Evolutionary conservation across 2,329 filamentous ascomycete species (phyloP), one percentile per base, ranked within the genome.

Genomic region (Hypoxylon sp.): DNA sequence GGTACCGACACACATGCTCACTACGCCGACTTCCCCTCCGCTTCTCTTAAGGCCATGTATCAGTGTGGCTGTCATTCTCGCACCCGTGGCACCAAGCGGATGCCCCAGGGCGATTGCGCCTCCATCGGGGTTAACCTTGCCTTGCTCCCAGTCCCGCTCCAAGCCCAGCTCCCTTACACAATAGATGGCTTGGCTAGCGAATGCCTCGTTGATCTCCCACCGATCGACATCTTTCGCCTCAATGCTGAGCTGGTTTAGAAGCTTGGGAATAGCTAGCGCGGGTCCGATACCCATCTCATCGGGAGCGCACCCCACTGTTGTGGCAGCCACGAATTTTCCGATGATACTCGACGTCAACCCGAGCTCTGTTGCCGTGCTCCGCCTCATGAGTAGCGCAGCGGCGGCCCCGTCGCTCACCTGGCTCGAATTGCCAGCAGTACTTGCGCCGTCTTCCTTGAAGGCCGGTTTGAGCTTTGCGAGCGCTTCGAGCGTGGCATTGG

Each of bases 261-360:
- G 83, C 76, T 90, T 91, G 5, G 94, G 94, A 54, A 97, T 95
- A 0, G 93, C 94, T 26, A 97, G 75, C 0, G 93, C 93, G 0
- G 95, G 94, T 0, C 95, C 94, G 61, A 97, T 84, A 38, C 95
- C 94, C 95, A 98, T 97, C 84, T 97, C 93, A 74, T 97, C 93
- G 0, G 95, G 94, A 53, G 83, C 84, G 76, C 93, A 96, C 11
- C 95, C 94, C 0, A 89, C 88, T 9, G 92, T 89, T 28, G 89
- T 85, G 1, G 91, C 90, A 0, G 87, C 90, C 0, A 93, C 91
- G 82, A 94, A 97, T 77, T 91, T 93, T 33, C 91, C 94, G 62
- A 96, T 89, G 73, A 97, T 92, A 26, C 82, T 83, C 4, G 82
- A 84, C 12, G 83, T 79, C 0, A 97, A 83, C 0, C 93, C 93